phyloP scores from a whole-genome alignment of 148 eudicot genomes.

The Polygonum maritimum region DNA sequence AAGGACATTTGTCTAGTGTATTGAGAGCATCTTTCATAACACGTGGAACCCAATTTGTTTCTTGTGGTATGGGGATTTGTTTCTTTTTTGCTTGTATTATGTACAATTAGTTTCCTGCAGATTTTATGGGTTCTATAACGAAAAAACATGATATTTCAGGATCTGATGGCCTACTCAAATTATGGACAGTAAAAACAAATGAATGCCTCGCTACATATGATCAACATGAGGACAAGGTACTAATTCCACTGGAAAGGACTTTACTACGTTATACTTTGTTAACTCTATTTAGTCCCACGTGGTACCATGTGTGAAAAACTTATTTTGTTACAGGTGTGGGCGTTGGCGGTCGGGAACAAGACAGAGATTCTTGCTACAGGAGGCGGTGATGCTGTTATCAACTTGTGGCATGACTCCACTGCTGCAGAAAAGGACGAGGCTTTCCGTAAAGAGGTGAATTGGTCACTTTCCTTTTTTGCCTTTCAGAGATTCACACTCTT shows the following conservation, averaged over 20 bases:
- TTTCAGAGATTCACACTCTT: background rate
- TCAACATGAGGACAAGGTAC: conserved; percentile 88
- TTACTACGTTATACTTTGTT: background rate
- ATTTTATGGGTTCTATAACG: conserved; percentile 6
- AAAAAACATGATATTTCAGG: conserved; percentile 30
- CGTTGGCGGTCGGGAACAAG: conserved; percentile 80
- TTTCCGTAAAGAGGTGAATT: conserved; percentile 71
- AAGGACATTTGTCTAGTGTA: conserved; percentile 92
- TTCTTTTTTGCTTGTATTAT: background rate
- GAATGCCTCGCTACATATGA: conserved; percentile 95
- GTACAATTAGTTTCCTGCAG: background rate
- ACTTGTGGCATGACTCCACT: conserved; percentile 90
- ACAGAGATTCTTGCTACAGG: conserved; percentile 97
- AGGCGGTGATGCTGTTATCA: conserved; percentile 87
- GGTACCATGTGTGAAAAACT: background rate
- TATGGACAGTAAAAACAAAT: conserved; percentile 77
- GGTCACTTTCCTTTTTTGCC: background rate
- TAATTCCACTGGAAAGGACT: background rate
- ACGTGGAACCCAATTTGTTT: conserved; percentile 85
- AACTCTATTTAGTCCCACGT: background rate
- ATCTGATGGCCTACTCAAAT: conserved; percentile 90
- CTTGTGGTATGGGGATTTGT: conserved; percentile 50
- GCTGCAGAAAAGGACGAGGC: conserved; percentile 89
- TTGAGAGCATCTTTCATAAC: conserved; percentile 71
- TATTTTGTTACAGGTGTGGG: conserved; percentile 61